Conservation (phyloP, 129 eudicot genomes). For the Solidago caesia region DNA sequence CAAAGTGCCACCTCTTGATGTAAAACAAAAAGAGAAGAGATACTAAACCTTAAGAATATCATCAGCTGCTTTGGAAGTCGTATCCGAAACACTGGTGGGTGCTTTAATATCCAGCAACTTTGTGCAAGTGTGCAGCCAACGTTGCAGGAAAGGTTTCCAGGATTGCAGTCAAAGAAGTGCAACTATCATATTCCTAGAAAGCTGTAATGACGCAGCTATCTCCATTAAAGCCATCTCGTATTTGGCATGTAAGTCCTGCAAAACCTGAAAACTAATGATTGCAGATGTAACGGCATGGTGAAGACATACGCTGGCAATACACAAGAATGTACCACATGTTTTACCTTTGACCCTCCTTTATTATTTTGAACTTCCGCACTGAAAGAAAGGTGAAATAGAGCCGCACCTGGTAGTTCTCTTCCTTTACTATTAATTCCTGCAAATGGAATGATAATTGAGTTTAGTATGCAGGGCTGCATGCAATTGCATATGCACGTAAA, state of each 20-base stretch:
- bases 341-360: conserved; percentile 57
- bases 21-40: conserved; percentile 16
- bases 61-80: conserved; percentile 66
- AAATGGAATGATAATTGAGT: conserved; percentile 23
- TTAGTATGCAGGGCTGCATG: conserved; percentile 23
- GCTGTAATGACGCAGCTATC: conserved; percentile 65
- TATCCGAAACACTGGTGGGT: conserved; percentile 42
- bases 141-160: conserved; percentile 87
- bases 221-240: conserved; percentile 60
- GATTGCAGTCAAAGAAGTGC: conserved; percentile 83
- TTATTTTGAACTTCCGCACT: conserved; percentile 40
- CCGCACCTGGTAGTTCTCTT: conserved; percentile 87
- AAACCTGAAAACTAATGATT: conserved; percentile 39
- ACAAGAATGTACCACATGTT: conserved; percentile 24
- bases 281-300: conserved; percentile 26
- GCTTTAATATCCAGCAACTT: conserved; percentile 45
- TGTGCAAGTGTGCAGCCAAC: conserved; percentile 64
- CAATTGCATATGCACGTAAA: conserved; percentile 9
- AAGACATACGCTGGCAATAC: neutral
- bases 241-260: conserved; percentile 53
- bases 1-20: conserved; percentile 5
- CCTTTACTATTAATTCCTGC: conserved; percentile 53
- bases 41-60: conserved; percentile 69
- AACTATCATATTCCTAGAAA: conserved; percentile 73
- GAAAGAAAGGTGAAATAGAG: conserved; percentile 61